These are phyloP conservation scores for Aquilaria sinensis DNA, from an alignment of 345 rosid species.

Conservation along the genomic window DNA sequence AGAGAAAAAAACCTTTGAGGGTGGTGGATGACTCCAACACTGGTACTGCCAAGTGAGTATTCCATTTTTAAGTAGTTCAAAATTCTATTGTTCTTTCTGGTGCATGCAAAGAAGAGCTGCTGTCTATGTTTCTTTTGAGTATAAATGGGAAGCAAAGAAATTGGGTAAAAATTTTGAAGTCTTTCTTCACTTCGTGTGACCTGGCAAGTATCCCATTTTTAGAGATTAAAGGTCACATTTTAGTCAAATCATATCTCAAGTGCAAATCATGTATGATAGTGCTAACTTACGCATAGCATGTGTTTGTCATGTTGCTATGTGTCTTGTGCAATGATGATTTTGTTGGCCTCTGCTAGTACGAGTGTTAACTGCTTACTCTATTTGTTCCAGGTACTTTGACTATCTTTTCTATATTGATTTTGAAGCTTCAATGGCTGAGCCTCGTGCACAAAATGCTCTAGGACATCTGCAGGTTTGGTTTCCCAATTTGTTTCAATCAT, in stretches of 20 bases:
- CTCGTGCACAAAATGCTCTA: constrained; percentile 45
- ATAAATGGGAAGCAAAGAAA: no score
- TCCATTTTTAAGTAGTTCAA: not conserved
- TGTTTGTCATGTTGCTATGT: not conserved
- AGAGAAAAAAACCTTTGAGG: constrained; percentile 41
- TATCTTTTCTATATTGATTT: constrained; percentile 50
- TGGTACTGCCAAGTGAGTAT: constrained; percentile 45
- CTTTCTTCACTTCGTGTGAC: no score
- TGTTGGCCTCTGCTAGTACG: not conserved
- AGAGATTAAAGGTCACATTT: no score
- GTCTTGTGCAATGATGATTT: not conserved
- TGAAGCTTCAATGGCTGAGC: constrained; percentile 59
- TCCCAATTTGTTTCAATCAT: not conserved
- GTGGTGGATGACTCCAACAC: constrained; percentile 48
- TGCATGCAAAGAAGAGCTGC: no score
- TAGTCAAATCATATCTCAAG: no score
- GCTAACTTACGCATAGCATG: no score
- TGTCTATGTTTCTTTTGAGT: no score
- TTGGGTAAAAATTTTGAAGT: no score
- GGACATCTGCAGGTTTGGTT: constrained; percentile 40
- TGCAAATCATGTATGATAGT: no score
- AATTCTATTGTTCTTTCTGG: not conserved
- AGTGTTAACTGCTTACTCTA: not conserved
- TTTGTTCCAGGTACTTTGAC: constrained; percentile 40
- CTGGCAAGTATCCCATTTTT: no score